Percentiles rank a stretch among this genome's conserved stretches.
Evolutionary conservation across 805 yeast species (phyloP).

Genomic region (Hanseniaspora hatyaiensis): DNA sequence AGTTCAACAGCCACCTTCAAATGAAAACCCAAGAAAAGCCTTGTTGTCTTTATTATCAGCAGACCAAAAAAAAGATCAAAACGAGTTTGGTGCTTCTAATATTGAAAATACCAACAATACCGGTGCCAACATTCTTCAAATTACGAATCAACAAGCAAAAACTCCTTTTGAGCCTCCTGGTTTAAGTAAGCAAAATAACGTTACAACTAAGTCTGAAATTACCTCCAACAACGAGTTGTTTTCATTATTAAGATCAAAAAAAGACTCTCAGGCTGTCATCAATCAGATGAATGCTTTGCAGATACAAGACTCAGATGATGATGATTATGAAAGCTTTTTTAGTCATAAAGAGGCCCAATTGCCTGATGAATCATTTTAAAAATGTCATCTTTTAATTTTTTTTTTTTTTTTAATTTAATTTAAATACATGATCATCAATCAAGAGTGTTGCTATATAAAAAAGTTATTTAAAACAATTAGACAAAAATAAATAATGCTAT

Average conservation of each 20-base stretch:
- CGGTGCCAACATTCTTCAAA: too few species aligned
- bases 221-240: constrained; percentile 3
- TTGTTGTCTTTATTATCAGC: constrained; percentile 1
- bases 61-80: background rate
- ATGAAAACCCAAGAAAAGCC: constrained; percentile 10
- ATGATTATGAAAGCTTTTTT: constrained; percentile 24
- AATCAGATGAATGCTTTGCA: background rate
- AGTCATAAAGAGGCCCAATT: constrained; percentile 22
- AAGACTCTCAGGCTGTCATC: background rate
- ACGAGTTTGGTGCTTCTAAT: background rate
- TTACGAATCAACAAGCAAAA: background rate
- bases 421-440: too few species aligned
- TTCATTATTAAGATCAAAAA: background rate
- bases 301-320: background rate
- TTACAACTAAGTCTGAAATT: background rate
- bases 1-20: background rate
- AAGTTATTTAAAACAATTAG: background rate
- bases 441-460: too few species aligned
- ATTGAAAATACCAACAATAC: background rate
- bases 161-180: too few species aligned
- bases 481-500: background rate
- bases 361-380: constrained; percentile 17
- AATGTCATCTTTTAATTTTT: background rate
- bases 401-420: too few species aligned
- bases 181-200: too few species aligned